phyloP scores from a whole-genome alignment of 805 yeast species.

The Saccharomyces paradoxus region DNA sequence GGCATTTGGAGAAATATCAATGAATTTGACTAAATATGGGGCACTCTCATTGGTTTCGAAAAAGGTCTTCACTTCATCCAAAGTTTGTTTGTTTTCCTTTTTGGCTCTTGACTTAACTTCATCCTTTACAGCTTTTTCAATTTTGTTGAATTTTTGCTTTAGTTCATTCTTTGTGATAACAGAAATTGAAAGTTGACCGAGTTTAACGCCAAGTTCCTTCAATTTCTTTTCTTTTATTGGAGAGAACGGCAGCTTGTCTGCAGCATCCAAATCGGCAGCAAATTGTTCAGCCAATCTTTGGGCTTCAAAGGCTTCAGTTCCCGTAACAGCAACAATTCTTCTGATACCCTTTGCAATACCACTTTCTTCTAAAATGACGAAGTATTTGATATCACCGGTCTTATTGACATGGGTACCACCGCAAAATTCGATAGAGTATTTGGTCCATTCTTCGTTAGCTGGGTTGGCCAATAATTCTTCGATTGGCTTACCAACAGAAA shows the following conservation, averaged over 20 bases:
- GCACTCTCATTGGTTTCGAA: conserved; percentile 47
- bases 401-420: conserved; percentile 97
- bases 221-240: conserved; percentile 70
- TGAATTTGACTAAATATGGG: conserved; percentile 56
- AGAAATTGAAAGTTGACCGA: conserved; percentile 76
- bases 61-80: conserved; percentile 67
- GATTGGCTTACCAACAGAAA: conserved; percentile 86
- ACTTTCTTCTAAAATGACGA: conserved; percentile 84
- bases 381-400: conserved; percentile 88
- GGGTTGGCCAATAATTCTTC: conserved; percentile 73
- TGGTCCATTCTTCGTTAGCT: conserved; percentile 62
- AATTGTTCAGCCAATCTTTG: conserved; percentile 77
- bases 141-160: conserved; percentile 61
- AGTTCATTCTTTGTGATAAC: conserved; percentile 71
- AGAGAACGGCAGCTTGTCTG: conserved; percentile 61
- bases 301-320: conserved; percentile 81
- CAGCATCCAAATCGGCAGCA: conserved; percentile 48
- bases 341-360: conserved; percentile 99
- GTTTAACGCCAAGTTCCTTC: conserved; percentile 75
- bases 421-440: conserved; percentile 86
- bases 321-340: conserved; percentile 95
- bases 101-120: conserved; percentile 82
- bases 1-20: conserved; percentile 72
- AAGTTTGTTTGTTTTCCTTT: conserved; percentile 73
- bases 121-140: conserved; percentile 83